Conservation (phyloP, 805 yeast species). For the Lachancea kluyveri region DNA sequence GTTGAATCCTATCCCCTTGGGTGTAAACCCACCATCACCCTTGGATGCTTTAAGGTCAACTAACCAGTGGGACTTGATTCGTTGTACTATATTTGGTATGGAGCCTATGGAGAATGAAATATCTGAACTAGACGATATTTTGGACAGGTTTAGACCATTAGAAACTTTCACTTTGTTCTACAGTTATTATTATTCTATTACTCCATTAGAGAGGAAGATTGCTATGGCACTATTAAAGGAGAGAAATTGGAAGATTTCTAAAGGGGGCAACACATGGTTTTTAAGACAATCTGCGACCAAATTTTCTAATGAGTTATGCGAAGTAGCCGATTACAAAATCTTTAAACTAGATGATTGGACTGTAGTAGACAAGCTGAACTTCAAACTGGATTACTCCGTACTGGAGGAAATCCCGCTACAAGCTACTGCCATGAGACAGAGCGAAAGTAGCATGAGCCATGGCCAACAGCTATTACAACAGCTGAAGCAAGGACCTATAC, state of each 20-base stretch:
- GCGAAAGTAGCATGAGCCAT: constrained; percentile 12
- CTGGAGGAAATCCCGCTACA: constrained; percentile 12
- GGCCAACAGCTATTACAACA: constrained; percentile 29
- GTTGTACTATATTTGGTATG: constrained; percentile 9
- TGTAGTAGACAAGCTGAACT: constrained; percentile 35
- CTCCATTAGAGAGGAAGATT: constrained; percentile 36
- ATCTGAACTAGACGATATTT: constrained; percentile 9
- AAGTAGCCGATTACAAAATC: constrained; percentile 38
- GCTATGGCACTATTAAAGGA: constrained; percentile 30
- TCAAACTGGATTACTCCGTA: constrained; percentile 33
- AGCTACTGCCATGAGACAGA: neutral
- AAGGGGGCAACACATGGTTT: constrained; percentile 33
- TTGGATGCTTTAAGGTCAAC: constrained; percentile 30
- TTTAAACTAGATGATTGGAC: constrained; percentile 41
- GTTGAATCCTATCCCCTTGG: constrained; percentile 20
- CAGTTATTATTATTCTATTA: constrained; percentile 39
- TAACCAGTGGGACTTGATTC: constrained; percentile 30
- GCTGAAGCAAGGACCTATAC: constrained; percentile 20
- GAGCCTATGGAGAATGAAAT: constrained; percentile 3
- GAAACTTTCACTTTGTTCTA: constrained; percentile 37
- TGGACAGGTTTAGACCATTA: constrained; percentile 24
- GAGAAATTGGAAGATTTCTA: constrained; percentile 35
- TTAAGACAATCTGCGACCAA: constrained; percentile 35
- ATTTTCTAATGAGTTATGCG: constrained; percentile 35
- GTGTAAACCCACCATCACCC: constrained; percentile 31